Evolutionary conservation across 139 green algal genomes (phyloP), one percentile per base, ranked within the genome.

Genomic region (Chlorella sp.): DNA sequence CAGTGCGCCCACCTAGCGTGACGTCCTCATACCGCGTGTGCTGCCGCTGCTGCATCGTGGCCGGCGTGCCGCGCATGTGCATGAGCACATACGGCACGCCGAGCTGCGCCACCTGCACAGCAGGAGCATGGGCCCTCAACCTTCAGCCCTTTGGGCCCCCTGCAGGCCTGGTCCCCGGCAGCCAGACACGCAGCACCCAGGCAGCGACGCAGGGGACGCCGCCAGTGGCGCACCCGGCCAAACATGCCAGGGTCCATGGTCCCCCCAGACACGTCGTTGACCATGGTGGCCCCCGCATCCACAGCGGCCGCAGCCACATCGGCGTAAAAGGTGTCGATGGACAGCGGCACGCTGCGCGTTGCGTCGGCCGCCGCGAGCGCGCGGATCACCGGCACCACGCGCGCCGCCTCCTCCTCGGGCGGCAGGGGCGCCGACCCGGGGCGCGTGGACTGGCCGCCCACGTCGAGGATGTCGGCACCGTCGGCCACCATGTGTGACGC

Each of bases 231-330:
- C 35, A 94, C 93, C 73, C 79, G 67, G 9, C 62, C 6, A 35
- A 87, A 68, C 94, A 98, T 98, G 65, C 48, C 6, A 0, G 81
- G 61, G 84, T 99, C 95, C 42, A 93, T 43, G 4, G 31, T 31
- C 1, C 96, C 96, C 3, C 87, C 94, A 1, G 90, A 95, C 42
- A 99, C 93, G 77, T 99, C 96, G 77, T 99, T 99, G 40, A 99
- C 87, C 2, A 99, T 90, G 83, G 95, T 79, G 11, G 94, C 95
- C 3, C 95, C 95, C 38, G 85, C 93, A 5, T 50, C 70, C 40
- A 97, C 87, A 2, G 91, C 90, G 15, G 83, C 79, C 7, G 48
- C 27, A 0, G 93, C 93, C 59, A 99, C 95, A 11, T 82, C 67
- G 1, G 87, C 79, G 61, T 97, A 86, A 77, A 97, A 99, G 5